Evolutionary conservation across 176 grass and related monocot genomes (phyloP), one percentile per base, ranked within the genome.

Genomic region (Oryza glumipatula): DNA sequence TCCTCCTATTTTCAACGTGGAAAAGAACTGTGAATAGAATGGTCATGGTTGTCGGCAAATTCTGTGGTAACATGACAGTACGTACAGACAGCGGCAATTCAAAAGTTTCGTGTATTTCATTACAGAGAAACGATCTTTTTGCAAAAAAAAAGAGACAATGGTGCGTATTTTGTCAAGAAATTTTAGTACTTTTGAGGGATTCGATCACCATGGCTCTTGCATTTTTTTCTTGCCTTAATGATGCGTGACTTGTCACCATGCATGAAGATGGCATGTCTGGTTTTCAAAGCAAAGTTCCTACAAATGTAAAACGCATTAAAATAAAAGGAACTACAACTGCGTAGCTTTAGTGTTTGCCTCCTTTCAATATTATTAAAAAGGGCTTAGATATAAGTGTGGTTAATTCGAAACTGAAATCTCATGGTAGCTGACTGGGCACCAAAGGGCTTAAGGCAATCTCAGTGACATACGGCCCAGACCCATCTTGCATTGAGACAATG

Each of bases 391-490:
- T 5, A 54, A 19, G 16, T 16, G 16, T 54, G 51, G 9, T 17
- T 54, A 54, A 16, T 54, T 54, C 1, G 1, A 54, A 54, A 54
- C 51, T 54, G 41, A 66, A 64, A 76, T 84, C 82, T 65, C 41
- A 45, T 67, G 44, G 10, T 82, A 68, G 11, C 71, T 81, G 64
- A 67, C 68, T 69, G 79, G 77, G n/a, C 41, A 63, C 21, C 30
- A 71, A 24, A 70, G 36, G 52, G 48, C 61, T 76, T 56, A 76
- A 79, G 43, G n/a, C 11, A 76, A n/a, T 77, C 0, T 63, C 7
- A 63, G 58, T 63, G 58, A 23, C 58, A 23, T n/a, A 60, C 23
- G 58, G 58, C 1, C n/a, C 21, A 9, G 56, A 61, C 7, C 7
- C 1, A n/a, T n/a, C 21, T 61, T 61, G 58, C 58, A 61, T 61